Evolutionary conservation across 2,329 filamentous ascomycete genomes (phyloP), one percentile per base, ranked within the genome.

Genomic region (Fusarium sororula): DNA sequence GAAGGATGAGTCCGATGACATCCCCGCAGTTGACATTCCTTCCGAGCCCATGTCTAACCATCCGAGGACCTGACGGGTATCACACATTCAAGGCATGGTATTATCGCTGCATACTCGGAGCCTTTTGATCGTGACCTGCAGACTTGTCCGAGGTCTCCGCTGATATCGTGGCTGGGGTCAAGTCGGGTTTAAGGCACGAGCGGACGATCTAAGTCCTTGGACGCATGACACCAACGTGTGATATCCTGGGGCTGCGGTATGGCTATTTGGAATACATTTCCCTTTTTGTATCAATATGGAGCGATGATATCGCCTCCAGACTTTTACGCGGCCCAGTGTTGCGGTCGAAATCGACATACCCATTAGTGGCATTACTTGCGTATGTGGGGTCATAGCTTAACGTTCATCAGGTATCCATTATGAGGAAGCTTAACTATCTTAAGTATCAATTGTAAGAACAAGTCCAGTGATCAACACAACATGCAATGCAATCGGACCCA

Each of bases 391-490:
- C 13, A 26, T 7, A 18, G 7, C 22, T 6, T 39, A 7, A 54
- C 10, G 2, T 17, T 11, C 32, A 22, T 28, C 24, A 54, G 2
- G 10, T 3, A 4, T 8, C 17, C 4, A 13, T 38, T 17, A 38
- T 1, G 2, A 17, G 8, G 12, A 35, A 35, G 11, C 26, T 39
- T n/a, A n/a, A 55, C 20, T 39, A 35, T 0, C 0, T 2, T 22
- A 18, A 7, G 4, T 2, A 22, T 13, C 1, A 39, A 12, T 17
- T 24, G 0, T 1, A 18, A 15, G 17, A n/a, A 2, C 0, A 28
- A 41, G 4, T 15, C 26, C 26, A 55, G 53, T 55, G 12, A 55
- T 28, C 17, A 9, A 18, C 12, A n/a, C 6, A 5, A 14, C 37
- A 55, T 55, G 26, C 37, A n/a, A 26, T 20, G 5, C 9, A 37